Evolutionary conservation across 305 asterid species (phyloP), one percentile per base, ranked within the genome.

Genomic region (Andrographis paniculata): DNA sequence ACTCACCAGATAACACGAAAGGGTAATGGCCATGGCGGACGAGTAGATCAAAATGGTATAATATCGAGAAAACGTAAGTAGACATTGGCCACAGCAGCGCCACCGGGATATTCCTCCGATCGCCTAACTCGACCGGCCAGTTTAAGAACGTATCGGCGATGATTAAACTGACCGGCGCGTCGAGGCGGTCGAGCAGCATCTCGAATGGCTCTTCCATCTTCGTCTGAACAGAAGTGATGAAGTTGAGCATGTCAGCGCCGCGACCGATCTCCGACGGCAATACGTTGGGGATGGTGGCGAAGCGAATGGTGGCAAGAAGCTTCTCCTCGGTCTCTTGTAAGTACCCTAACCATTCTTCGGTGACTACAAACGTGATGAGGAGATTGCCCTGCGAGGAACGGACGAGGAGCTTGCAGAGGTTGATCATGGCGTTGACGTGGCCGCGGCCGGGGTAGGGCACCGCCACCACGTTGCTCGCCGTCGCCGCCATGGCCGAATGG

Each of bases 361-460:
- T 84, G 50, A 84, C 49, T 1, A 78, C 79, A 44, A 84, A 51
- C 28, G 93, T 76, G 45, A 82, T 53, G 23, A 50, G 55, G 44
- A 79, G 66, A 1, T 56, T 17, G 20, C 69, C 42, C 3, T 24
- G 17, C 14, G 38, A 5, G n/a, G 12, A 13, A 13, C 4, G 3
- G 4, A 63, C 21, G 44, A 80, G 74, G 14, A 67, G 72, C 65
- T 72, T 80, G 79, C 82, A 74, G 60, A 84, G 74, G 72, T 84
- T 84, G 79, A 80, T 74, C 78, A 80, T 66, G 0, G 93, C 84
- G 63, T 82, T 82, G 33, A 86, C 60, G 72, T 86, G 96, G 56
- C 96, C 93, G 17, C 93, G 48, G 13, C 93, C 89, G 30, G 96
- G 96, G 31, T 75, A 80, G 0, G 96, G 91, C 3, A 78, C 68